phyloP scores from a whole-genome alignment of 129 eudicot species.

The Kitagawia praeruptora region DNA sequence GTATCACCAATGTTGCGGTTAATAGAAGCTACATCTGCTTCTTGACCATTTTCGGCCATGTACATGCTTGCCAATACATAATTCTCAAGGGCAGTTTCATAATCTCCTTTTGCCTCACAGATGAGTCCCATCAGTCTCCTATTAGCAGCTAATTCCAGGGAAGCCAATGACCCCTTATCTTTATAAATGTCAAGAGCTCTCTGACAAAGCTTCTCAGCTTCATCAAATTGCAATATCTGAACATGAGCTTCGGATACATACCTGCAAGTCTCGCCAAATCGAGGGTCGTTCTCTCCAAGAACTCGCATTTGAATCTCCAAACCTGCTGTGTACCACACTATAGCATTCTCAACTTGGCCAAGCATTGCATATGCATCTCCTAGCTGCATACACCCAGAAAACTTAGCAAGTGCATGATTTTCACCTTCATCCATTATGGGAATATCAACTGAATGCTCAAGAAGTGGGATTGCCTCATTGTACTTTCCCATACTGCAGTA shows the following conservation, averaged over 20 bases:
- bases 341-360: constrained; percentile 63
- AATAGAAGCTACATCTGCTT: constrained; percentile 44
- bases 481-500: constrained; percentile 44
- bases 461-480: constrained; percentile 67
- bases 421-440: constrained; percentile 64
- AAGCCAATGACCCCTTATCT: constrained; percentile 32
- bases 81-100: constrained; percentile 54
- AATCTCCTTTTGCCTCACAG: constrained; percentile 54
- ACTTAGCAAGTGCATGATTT: constrained; percentile 74
- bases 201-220: constrained; percentile 45
- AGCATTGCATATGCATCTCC: constrained; percentile 86
- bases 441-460: constrained; percentile 68
- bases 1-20: constrained; percentile 54
- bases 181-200: constrained; percentile 44
- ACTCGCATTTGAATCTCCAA: constrained; percentile 69
- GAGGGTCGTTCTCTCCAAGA: constrained; percentile 63
- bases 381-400: constrained; percentile 87
- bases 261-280: constrained; percentile 76
- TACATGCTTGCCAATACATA: constrained; percentile 45
- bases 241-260: constrained; percentile 63
- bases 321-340: constrained; percentile 54
- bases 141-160: constrained; percentile 53
- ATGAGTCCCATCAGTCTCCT: constrained; percentile 63
- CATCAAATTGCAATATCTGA: constrained; percentile 50
- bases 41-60: constrained; percentile 44